phyloP scores from a whole-genome alignment of 176 grass and related monocot genomes.

The Puccinellia tenuiflora region DNA sequence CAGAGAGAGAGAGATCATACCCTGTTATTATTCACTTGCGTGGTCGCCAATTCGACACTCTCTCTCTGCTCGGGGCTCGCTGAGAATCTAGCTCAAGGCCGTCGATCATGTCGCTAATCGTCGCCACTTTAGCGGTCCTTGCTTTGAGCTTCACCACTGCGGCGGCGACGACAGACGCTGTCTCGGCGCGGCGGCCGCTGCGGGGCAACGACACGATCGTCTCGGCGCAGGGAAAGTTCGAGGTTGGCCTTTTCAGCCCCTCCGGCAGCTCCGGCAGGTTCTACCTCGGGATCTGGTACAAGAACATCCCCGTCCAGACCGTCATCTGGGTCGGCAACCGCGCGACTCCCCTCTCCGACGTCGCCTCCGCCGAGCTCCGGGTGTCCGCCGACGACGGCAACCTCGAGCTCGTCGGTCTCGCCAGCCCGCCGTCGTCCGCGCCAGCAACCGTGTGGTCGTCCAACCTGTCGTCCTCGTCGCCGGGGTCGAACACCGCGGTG shows the following conservation, averaged over 20 bases:
- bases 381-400: constrained; percentile 2
- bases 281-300: constrained; percentile 40
- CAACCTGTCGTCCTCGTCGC: neutral
- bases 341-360: neutral
- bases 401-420: constrained; percentile 9
- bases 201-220: constrained; percentile 28
- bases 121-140: neutral
- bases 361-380: neutral
- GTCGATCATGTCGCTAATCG: neutral
- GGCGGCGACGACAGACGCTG: neutral
- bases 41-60: too few species aligned
- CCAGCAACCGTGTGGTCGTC: neutral
- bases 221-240: constrained; percentile 40
- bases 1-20: too few species aligned
- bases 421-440: neutral
- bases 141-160: neutral
- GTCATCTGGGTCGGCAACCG: constrained; percentile 41
- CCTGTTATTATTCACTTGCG: too few species aligned
- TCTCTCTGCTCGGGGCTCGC: neutral
- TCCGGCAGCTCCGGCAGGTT: constrained; percentile 3
- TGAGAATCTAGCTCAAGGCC: neutral
- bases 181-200: constrained; percentile 11
- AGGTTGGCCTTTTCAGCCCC: constrained; percentile 36
- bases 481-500: constrained; percentile 18
- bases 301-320: constrained; percentile 33